Percentiles rank a stretch among this genome's conserved stretches.
phyloP scores from a whole-genome alignment of 805 yeast species.

The Candida namnaoensis region DNA sequence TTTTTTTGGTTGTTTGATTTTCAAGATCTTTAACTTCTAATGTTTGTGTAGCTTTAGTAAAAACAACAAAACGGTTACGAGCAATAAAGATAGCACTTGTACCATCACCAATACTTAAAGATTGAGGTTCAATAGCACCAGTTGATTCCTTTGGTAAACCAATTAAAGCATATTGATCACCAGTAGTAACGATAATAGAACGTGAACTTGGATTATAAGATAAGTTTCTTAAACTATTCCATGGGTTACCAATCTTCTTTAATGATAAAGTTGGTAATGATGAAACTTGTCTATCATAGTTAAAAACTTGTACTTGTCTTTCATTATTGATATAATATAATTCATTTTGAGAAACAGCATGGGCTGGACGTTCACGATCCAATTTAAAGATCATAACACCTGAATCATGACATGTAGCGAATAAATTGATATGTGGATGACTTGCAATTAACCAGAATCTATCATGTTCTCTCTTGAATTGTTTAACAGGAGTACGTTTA shows the following conservation, averaged over 20 bases:
- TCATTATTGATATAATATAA: constrained; percentile 73
- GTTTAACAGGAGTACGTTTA: constrained; percentile 87
- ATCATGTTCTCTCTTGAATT: constrained; percentile 88
- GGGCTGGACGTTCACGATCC: constrained; percentile 97
- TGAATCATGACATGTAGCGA: constrained; percentile 94
- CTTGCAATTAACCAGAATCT: constrained; percentile 89
- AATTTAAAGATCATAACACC: constrained; percentile 98
- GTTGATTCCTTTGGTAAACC: constrained; percentile 78
- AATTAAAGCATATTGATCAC: constrained; percentile 67
- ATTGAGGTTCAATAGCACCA: constrained; percentile 92
- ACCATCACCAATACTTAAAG: constrained; percentile 71
- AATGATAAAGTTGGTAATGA: constrained; percentile 76
- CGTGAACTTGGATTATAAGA: constrained; percentile 92
- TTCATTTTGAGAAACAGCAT: constrained; percentile 60
- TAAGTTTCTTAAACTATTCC: constrained; percentile 78
- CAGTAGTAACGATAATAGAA: constrained; percentile 74
- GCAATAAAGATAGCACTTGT: constrained; percentile 86
- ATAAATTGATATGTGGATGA: constrained; percentile 85
- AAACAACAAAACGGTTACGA: constrained; percentile 87
- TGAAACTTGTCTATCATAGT: constrained; percentile 52
- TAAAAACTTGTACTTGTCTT: constrained; percentile 78
- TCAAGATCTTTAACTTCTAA: constrained; percentile 78
- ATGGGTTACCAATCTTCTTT: constrained; percentile 75
- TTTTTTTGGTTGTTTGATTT: constrained; percentile 73
- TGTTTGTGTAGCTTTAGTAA: constrained; percentile 51